Conservation (phyloP, 208 protist species). For the Wallacemonas sp. region DNA sequence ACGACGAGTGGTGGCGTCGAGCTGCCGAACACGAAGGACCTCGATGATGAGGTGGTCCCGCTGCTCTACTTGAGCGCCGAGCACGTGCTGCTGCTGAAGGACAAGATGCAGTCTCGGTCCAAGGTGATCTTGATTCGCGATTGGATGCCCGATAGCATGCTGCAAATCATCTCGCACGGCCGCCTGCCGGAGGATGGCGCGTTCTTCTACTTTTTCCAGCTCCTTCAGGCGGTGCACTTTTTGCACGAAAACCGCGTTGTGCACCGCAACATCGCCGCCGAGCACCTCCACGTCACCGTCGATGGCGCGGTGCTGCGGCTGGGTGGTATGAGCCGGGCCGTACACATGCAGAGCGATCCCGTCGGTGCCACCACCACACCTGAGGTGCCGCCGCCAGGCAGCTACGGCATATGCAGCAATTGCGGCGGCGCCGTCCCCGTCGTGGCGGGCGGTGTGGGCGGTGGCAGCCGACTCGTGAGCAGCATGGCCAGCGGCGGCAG, state of each 20-base stretch:
- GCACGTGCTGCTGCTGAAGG: slow-evolving; percentile 32
- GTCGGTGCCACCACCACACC: slow-evolving; percentile 13
- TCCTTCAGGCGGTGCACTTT: slow-evolving; percentile 79
- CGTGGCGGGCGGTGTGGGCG: slow-evolving; percentile 15
- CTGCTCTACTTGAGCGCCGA: slow-evolving; percentile 25
- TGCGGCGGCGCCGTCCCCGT: slow-evolving; percentile 29
- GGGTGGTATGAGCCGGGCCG: slow-evolving; percentile 67
- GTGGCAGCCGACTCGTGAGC: background rate
- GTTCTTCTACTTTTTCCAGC: slow-evolving; percentile 85
- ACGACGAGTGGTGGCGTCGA: slow-evolving; percentile 13
- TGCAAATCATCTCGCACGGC: slow-evolving; percentile 44
- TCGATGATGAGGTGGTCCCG: slow-evolving; percentile 18
- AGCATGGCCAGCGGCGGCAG: background rate
- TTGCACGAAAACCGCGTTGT: slow-evolving; percentile 46
- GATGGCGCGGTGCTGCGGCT: slow-evolving; percentile 78
- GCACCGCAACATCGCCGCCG: slow-evolving; percentile 38
- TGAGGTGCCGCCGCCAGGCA: slow-evolving; percentile 30
- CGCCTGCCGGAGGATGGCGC: slow-evolving; percentile 63
- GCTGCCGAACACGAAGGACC: slow-evolving; percentile 16
- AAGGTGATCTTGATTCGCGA: slow-evolving; percentile 37
- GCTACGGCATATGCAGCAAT: slow-evolving; percentile 33
- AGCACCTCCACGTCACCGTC: slow-evolving; percentile 66
- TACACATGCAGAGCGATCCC: slow-evolving; percentile 27
- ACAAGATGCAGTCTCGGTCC: slow-evolving; percentile 35
- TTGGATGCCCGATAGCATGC: slow-evolving; percentile 56